phyloP scores from a whole-genome alignment of 78 protist species.

The Dictyostelium capitatum region DNA sequence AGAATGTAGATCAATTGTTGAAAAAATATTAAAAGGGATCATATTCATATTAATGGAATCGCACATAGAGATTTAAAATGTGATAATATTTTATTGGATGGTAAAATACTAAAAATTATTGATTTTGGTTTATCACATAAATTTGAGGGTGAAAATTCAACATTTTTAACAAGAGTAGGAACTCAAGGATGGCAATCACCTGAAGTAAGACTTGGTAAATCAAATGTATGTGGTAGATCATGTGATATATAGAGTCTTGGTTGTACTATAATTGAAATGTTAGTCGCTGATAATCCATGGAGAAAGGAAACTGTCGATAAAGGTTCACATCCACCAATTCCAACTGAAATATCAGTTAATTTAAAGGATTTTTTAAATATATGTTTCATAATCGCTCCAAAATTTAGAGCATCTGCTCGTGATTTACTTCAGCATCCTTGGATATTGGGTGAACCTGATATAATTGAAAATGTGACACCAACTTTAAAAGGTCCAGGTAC shows the following conservation, averaged over 20 bases:
- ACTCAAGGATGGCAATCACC: conserved; percentile 96
- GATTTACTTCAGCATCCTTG: conserved; percentile 61
- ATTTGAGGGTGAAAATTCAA: too few relatives aligned
- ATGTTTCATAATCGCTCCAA: conserved; percentile 50
- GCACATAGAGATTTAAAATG: conserved; percentile 93
- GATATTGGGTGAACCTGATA: too few relatives aligned
- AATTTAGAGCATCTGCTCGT: conserved; percentile 48
- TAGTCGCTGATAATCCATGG: conserved; percentile 95
- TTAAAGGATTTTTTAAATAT: conserved; percentile 17
- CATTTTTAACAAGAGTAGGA: conserved; percentile 45
- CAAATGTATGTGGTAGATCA: too few relatives aligned
- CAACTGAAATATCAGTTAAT: conserved; percentile 85
- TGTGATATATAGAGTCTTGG: conserved; percentile 99
- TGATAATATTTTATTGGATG: conserved; percentile 70
- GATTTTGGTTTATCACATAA: conserved; percentile 97
- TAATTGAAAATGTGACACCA: too few relatives aligned
- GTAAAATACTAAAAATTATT: conserved; percentile 4
- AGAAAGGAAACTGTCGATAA: conserved; percentile 97
- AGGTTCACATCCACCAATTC: conserved; percentile 91
- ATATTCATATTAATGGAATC: conserved; percentile 90
- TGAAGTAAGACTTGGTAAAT: conserved; percentile 81
- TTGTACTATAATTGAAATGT: conserved; percentile 96
- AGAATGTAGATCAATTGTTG: conserved; percentile 57
- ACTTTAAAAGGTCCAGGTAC: too few relatives aligned
- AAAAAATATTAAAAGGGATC: conserved; percentile 92